Conservation (phyloP, 495 filamentous ascomycete genomes). For the Aspergillus haitiensis region DNA sequence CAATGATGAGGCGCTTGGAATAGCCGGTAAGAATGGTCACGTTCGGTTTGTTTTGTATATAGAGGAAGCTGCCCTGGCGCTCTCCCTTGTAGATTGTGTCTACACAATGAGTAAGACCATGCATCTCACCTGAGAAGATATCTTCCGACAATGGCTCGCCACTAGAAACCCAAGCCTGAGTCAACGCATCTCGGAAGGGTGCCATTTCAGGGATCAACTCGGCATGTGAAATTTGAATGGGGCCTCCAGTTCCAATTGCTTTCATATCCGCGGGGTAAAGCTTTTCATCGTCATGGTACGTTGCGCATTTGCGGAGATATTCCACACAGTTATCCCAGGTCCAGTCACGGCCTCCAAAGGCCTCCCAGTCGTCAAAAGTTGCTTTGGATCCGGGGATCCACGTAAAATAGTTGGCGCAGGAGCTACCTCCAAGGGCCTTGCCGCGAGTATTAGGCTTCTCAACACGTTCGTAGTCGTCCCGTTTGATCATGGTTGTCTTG, state of each 20-base stretch:
- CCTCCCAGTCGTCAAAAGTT: constrained; percentile 60
- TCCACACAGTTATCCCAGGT: constrained; percentile 52
- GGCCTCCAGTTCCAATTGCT: constrained; percentile 52
- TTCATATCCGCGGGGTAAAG: constrained; percentile 38
- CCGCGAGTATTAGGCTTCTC: constrained; percentile 63
- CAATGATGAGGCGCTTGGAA: constrained; percentile 56
- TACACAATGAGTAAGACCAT: constrained; percentile 55
- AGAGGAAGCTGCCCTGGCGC: constrained; percentile 54
- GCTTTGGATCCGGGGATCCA: constrained; percentile 54
- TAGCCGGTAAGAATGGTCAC: constrained; percentile 50
- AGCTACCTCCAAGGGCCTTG: constrained; percentile 54
- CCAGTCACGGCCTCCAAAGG: constrained; percentile 57
- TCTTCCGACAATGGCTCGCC: constrained; percentile 53
- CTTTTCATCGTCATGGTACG: constrained; percentile 55
- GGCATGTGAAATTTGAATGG: constrained; percentile 56
- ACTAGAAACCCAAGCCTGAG: constrained; percentile 56
- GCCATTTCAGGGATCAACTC: constrained; percentile 54
- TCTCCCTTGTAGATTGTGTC: constrained; percentile 59
- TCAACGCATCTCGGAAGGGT: constrained; percentile 56
- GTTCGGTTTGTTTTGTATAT: constrained; percentile 56
- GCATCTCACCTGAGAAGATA: constrained; percentile 57
- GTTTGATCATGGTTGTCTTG: constrained; percentile 63
- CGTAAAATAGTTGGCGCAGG: constrained; percentile 56
- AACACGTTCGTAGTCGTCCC: constrained; percentile 59
- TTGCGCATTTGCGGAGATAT: constrained; percentile 57